Base-by-base conservation (phyloP, 768 basidiomycete species). In the Fistulinella prunicolor region DNA sequence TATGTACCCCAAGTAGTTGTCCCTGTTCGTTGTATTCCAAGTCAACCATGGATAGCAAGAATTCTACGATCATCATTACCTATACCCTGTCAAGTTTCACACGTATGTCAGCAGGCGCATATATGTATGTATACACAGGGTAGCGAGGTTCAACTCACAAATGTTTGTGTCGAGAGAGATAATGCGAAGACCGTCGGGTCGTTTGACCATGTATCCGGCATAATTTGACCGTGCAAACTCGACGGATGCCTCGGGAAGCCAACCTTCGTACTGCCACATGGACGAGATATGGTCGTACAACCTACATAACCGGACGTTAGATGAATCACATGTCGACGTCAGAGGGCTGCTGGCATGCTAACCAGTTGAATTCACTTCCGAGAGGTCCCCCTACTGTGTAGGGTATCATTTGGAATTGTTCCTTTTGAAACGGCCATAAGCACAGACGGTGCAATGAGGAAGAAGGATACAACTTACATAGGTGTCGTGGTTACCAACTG, bases 401-500 rank as follows among this genome's bases (percentile, higher is more conserved):
- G 17, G 71, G 70, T 13, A 73, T 54, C 70, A 55, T 74, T 70
- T 73, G 52, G 41, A 35, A 37, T 34, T 54, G 61, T 36, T 47
- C 35, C 55, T 56, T 23, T 26, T 6, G 20, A 32, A 24, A 29
- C 12, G 12, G 5, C 19, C 20, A 9, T 42, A 10, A 46, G 35
- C 2, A 37, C 2, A 8, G 21, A 16, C 16, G 16, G 12, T 5
- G n/a, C 17, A 13, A 36, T 17, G 8, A 19, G 6, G 7, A 36
- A 7, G 17, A 19, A 19, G 5, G n/a, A 10, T n/a, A 19, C 7
- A 36, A 36, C 46, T 26, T 5, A 84, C 81, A 64, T 86, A 85
- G 42, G 73, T 80, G 58, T 89, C 86, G 55, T 89, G 86, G 61
- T 89, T 89, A 4, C 86, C 86, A 3, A 88, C 69, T 0, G 81